These are phyloP conservation scores for Paspalum notatum DNA, from an alignment of 176 grass and related monocot species.

Conservation along the genomic window DNA sequence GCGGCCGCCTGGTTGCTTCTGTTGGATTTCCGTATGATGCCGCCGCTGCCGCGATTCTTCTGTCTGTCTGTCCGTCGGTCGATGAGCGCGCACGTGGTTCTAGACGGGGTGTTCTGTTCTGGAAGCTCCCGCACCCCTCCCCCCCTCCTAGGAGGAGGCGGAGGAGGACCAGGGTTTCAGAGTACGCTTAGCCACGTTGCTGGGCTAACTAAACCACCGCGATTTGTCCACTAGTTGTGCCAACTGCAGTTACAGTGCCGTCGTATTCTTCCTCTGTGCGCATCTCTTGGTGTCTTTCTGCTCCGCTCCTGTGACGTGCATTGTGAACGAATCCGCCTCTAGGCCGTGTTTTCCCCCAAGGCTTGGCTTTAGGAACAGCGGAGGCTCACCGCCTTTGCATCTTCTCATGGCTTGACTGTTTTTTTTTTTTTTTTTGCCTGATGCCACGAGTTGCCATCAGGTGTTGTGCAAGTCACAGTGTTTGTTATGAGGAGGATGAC, in stretches of 20 bases:
- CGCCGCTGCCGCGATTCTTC: neutral
- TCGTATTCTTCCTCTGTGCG: slow-evolving; percentile 31
- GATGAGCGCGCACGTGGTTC: slow-evolving; percentile 13
- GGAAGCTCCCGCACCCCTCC: neutral
- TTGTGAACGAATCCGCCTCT: slow-evolving; percentile 1
- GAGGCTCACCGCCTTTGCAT: slow-evolving; percentile 9
- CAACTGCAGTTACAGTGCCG: slow-evolving; percentile 21
- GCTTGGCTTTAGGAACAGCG: neutral
- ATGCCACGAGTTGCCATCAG: neutral
- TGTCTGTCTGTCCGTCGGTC: neutral
- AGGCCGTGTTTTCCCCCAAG: neutral
- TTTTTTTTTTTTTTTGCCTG: neutral
- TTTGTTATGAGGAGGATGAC: too few species aligned
- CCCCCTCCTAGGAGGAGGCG: too few species aligned
- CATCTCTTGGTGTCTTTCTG: neutral
- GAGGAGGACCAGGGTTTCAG: slow-evolving; percentile 15
- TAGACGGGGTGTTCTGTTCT: neutral
- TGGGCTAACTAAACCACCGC: slow-evolving; percentile 2
- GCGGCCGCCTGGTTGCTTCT: slow-evolving; percentile 4
- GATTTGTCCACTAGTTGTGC: slow-evolving; percentile 30
- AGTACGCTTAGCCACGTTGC: slow-evolving; percentile 24
- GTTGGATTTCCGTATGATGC: slow-evolving; percentile 16
- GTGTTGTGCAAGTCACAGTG: neutral
- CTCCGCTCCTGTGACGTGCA: slow-evolving; percentile 3
- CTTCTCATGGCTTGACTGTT: neutral